phyloP scores from a whole-genome alignment of 805 yeast genomes.

The Phaffomyces thermotolerans region DNA sequence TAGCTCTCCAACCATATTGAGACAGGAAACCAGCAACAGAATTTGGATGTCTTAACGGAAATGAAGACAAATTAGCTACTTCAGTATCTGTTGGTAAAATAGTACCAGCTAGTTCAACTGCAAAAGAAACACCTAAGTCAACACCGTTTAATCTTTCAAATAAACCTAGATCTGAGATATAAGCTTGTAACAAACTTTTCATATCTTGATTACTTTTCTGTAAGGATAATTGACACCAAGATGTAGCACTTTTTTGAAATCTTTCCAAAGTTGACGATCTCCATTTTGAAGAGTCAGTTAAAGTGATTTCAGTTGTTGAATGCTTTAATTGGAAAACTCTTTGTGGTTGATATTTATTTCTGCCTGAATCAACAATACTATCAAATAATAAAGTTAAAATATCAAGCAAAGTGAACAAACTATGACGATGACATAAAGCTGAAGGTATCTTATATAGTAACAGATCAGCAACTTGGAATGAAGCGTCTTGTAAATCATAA shows the following conservation, averaged over 20 bases:
- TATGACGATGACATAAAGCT: constrained; percentile 62
- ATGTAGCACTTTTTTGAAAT: constrained; percentile 49
- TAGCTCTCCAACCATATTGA: constrained; percentile 67
- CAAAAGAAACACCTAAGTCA: constrained; percentile 83
- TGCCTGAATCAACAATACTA: constrained; percentile 76
- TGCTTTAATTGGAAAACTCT: constrained; percentile 47
- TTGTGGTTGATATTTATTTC: constrained; percentile 80
- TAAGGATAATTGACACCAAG: constrained; percentile 61
- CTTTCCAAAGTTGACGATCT: constrained; percentile 58
- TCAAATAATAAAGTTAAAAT: constrained; percentile 69
- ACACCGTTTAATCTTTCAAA: constrained; percentile 35
- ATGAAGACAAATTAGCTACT: constrained; percentile 38
- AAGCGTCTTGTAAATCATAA: constrained; percentile 65
- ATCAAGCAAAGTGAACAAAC: constrained; percentile 76
- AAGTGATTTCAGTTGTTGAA: constrained; percentile 33
- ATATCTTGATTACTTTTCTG: constrained; percentile 61
- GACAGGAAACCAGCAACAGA: constrained; percentile 69
- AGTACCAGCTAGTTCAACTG: constrained; percentile 78
- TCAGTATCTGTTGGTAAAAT: constrained; percentile 64
- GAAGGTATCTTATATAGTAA: constrained; percentile 67
- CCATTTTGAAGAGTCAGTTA: constrained; percentile 75
- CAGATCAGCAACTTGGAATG: constrained; percentile 67
- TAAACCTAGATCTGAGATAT: constrained; percentile 45
- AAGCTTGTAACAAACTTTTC: constrained; percentile 71
- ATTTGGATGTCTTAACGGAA: constrained; percentile 35